Evolutionary conservation across 352 stramenopile species (phyloP), one percentile per base, ranked within the genome.

Genomic region (Globisporangium lucens): DNA sequence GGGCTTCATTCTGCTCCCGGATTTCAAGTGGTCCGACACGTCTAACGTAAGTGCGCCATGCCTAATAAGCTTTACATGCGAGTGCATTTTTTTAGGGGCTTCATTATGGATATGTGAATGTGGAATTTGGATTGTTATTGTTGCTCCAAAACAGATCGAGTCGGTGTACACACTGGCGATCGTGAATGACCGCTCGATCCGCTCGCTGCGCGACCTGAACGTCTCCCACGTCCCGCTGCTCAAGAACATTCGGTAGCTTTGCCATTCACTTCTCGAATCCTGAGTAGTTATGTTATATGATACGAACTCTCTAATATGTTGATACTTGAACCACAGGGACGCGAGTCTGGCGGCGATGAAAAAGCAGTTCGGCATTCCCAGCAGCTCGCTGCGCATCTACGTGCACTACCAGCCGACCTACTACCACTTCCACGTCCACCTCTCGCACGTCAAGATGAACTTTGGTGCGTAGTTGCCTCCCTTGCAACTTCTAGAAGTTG

Each of bases 361-460:
- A 17, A 22, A 70, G 47, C 84, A 90, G 61, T 94, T 91, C 58
- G 76, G 76, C n/a, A 72, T 89, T 2, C 56, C 70, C 0, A 60
- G 66, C 27, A 93, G 75, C 63, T 81, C 77, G 13, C 63, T 96
- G 35, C 87, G 89, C 60, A 76, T 93, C 71, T 96, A 94, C 68
- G 80, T 96, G 66, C 89, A 96, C 76, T 96, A 96, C 59, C 89
- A 94, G 76, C 89, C 89, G 33, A 93, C 89, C 56, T 96, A 96
- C 69, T 96, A 96, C 65, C 89, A 96, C 67, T 79, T 96, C 58
- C 89, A 96, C 63, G 84, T 96, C 17, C 89, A 96, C 59, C 95
- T 96, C 56, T 89, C 82, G 30, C 89, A 96, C 67, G 76, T 95
- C 49, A 93, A 93, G 68, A 87, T 95, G 73, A 82, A 75, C 12